Conservation (phyloP, 2,329 filamentous ascomycete species). For the Drechslera avenae region DNA sequence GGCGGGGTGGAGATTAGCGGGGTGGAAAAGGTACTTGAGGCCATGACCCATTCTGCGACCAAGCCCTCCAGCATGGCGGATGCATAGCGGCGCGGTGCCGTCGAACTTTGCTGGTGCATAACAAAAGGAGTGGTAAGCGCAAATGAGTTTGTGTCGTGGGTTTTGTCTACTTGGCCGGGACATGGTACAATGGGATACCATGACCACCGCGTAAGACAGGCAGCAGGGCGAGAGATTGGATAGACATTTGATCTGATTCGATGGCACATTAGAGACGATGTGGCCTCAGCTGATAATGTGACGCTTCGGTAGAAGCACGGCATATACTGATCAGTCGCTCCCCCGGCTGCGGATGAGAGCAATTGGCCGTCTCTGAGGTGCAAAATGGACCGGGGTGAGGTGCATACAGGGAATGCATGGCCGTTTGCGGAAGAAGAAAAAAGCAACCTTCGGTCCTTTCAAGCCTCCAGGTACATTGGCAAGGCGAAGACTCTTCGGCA, state of each 20-base stretch:
- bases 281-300: background rate
- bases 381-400: constrained; percentile 4
- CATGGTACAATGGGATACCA: constrained; percentile 26
- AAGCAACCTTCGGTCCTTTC: constrained; percentile 9
- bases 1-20: constrained; percentile 26
- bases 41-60: constrained; percentile 3
- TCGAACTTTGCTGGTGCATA: constrained; percentile 21
- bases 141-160: constrained; percentile 1
- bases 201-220: constrained; percentile 12
- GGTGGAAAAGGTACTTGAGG: constrained; percentile 17
- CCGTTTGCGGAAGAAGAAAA: constrained; percentile 12
- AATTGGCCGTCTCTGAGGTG: constrained; percentile 11
- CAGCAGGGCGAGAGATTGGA: too few species aligned
- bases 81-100: constrained; percentile 23
- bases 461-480: background rate
- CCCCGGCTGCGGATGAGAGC: constrained; percentile 2
- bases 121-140: constrained; percentile 12
- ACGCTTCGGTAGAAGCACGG: constrained; percentile 15
- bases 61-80: constrained; percentile 14
- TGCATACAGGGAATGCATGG: constrained; percentile 7
- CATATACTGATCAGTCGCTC: constrained; percentile 3
- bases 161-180: constrained; percentile 16
- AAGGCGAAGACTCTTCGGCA: background rate
- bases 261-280: constrained; percentile 1
- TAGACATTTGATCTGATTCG: constrained; percentile 16